A percentile compares a stretch with the other conserved stretches of the same genome.
Conservation (phyloP, 345 rosid species). For the Draba incana region DNA sequence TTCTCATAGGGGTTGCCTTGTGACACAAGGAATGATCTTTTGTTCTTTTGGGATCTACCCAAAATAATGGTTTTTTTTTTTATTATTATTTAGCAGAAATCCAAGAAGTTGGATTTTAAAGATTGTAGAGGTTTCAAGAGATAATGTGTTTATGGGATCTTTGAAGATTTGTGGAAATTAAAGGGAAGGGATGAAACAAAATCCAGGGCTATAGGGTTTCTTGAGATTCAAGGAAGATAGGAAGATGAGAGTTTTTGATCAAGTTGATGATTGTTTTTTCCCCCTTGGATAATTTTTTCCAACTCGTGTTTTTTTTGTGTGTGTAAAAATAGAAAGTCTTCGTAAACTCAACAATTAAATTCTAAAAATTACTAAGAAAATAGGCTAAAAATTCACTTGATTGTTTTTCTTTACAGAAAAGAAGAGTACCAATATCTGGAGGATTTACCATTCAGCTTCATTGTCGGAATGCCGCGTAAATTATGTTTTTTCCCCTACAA, state of each 20-base stretch:
- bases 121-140: not conserved
- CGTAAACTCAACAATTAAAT: slow-evolving; percentile 16
- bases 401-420: slow-evolving; percentile 23
- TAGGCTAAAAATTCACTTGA: slow-evolving; percentile 37
- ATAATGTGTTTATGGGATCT: not conserved
- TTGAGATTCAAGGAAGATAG: slow-evolving; percentile 16
- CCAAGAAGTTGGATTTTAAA: not conserved
- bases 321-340: slow-evolving; percentile 42
- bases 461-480: slow-evolving; percentile 40
- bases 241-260: slow-evolving; percentile 17
- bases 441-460: slow-evolving; percentile 39
- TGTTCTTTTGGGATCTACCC: not conserved
- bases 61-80: not conserved
- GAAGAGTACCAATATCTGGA: slow-evolving; percentile 26
- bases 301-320: not conserved
- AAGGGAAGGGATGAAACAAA: not conserved
- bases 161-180: slow-evolving; percentile 1
- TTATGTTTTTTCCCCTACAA: not conserved
- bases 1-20: slow-evolving; percentile 9
- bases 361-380: slow-evolving; percentile 37
- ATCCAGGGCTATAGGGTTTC: slow-evolving; percentile 20
- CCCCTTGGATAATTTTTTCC: not conserved
- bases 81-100: not conserved
- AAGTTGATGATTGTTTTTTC: slow-evolving; percentile 8
- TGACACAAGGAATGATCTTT: slow-evolving; percentile 20